Evolutionary conservation across 1,284 basidiomycete genomes (phyloP).

Genomic region (Cutaneotrichosporon sp.): DNA sequence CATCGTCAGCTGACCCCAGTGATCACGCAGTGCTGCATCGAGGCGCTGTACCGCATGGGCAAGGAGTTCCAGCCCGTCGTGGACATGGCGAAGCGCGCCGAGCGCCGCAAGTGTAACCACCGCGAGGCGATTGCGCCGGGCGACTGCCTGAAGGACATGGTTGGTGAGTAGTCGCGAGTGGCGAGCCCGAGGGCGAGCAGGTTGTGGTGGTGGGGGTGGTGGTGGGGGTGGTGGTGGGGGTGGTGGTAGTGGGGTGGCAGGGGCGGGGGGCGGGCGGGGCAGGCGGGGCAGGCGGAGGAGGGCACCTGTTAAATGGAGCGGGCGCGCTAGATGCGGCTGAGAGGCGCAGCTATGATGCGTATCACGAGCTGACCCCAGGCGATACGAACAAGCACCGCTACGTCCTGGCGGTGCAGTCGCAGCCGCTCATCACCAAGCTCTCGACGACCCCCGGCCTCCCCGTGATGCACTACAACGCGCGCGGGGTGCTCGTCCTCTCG

Average conservation of each 20-base stretch:
- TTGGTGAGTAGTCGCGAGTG: conserved; percentile 62
- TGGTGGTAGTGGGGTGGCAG: too few relatives aligned
- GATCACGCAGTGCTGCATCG: conserved; percentile 95
- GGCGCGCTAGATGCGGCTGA: too few relatives aligned
- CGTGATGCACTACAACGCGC: conserved; percentile 78
- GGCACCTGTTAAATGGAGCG: too few relatives aligned
- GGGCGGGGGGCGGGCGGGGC: neutral
- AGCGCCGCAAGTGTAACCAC: conserved; percentile 93
- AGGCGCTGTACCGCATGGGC: conserved; percentile 81
- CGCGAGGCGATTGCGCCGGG: conserved; percentile 73
- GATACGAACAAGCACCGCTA: conserved; percentile 89
- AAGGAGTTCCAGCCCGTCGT: conserved; percentile 67
- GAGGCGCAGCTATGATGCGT: too few relatives aligned
- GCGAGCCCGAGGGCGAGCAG: too few relatives aligned
- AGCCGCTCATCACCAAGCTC: conserved; percentile 65
- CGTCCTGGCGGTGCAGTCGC: conserved; percentile 76
- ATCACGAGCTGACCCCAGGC: conserved; percentile 61
- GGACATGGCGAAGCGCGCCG: conserved; percentile 88
- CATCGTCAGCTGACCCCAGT: conserved; percentile 58
- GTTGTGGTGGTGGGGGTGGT: neutral
- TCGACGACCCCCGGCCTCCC: conserved; percentile 77
- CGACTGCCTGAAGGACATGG: conserved; percentile 78
- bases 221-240: neutral
- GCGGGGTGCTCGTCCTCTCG: conserved; percentile 86
- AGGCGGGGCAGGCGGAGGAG: neutral